These are phyloP conservation scores for Chenopodium suecicum DNA, from an alignment of 148 eudicot species.

Conservation along the genomic window DNA sequence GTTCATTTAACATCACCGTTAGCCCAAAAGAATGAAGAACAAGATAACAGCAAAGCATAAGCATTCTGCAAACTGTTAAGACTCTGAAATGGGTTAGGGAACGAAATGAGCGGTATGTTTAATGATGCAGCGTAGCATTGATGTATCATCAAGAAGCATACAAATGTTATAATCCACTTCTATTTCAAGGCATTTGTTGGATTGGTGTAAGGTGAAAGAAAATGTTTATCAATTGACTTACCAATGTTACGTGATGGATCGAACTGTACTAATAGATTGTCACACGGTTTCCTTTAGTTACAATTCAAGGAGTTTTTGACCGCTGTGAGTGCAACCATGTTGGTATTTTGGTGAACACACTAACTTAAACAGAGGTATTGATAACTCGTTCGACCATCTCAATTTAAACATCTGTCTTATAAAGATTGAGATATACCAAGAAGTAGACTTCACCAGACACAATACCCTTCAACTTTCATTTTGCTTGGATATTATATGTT, in stretches of 20 bases:
- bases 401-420: not conserved
- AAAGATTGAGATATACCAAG: not conserved
- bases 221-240: not conserved
- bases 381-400: not conserved
- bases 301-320: not conserved
- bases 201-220: not conserved
- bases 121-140: not conserved
- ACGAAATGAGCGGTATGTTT: not conserved
- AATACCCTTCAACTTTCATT: not conserved
- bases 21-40: not conserved
- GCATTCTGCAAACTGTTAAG: not conserved
- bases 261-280: not conserved
- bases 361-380: not conserved
- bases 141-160: not conserved
- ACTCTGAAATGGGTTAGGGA: not conserved
- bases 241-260: too few species aligned
- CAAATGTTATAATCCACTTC: not conserved
- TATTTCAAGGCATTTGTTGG: not conserved
- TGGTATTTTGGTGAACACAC: not conserved
- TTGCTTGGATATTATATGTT: not conserved
- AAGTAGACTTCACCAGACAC: not conserved
- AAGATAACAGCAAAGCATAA: conserved; percentile 5
- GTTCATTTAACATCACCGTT: not conserved
- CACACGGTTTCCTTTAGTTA: not conserved
- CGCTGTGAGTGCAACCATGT: not conserved